Evolutionary conservation across 345 rosid species (phyloP).

Genomic region (Iberis pinnata): DNA sequence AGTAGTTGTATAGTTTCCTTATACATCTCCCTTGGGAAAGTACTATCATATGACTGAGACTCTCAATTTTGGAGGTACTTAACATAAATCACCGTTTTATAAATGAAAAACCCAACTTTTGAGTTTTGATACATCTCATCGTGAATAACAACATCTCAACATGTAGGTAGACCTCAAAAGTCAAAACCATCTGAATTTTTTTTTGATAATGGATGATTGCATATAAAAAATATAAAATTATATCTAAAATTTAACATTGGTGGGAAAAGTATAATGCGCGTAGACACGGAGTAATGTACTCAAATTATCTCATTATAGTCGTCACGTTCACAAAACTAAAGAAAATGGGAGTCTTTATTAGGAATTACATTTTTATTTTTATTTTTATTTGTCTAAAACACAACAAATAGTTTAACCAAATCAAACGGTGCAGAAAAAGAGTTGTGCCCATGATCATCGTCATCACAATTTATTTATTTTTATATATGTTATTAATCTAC

Average conservation of each 20-base stretch:
- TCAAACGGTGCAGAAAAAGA: slow-evolving; percentile 30
- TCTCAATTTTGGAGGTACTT: too few species aligned
- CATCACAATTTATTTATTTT: slow-evolving; percentile 1
- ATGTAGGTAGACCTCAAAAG: slow-evolving; percentile 13
- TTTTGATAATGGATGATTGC: slow-evolving; percentile 7
- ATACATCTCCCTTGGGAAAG: too few species aligned
- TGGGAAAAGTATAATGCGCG: slow-evolving; percentile 15
- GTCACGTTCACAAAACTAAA: slow-evolving; percentile 23
- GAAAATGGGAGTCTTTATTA: too few species aligned
- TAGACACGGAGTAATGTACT: slow-evolving; percentile 24
- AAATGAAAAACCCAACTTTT: too few species aligned
- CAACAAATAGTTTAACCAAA: slow-evolving; percentile 26
- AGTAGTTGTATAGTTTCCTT: too few species aligned
- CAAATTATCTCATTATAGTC: slow-evolving; percentile 30
- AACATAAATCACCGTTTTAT: too few species aligned
- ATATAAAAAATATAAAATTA: background rate
- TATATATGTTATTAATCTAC: background rate
- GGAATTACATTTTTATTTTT: background rate
- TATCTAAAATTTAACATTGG: background rate
- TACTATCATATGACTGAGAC: too few species aligned
- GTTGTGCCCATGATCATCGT: slow-evolving; percentile 34
- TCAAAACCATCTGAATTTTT: slow-evolving; percentile 19
- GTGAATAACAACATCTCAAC: slow-evolving; percentile 9
- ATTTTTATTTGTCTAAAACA: too few species aligned
- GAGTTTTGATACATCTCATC: slow-evolving; percentile 16